Base-by-base conservation (phyloP, 192 early-diverging fungal species). In the Phlyctochytrium bullatum region DNA sequence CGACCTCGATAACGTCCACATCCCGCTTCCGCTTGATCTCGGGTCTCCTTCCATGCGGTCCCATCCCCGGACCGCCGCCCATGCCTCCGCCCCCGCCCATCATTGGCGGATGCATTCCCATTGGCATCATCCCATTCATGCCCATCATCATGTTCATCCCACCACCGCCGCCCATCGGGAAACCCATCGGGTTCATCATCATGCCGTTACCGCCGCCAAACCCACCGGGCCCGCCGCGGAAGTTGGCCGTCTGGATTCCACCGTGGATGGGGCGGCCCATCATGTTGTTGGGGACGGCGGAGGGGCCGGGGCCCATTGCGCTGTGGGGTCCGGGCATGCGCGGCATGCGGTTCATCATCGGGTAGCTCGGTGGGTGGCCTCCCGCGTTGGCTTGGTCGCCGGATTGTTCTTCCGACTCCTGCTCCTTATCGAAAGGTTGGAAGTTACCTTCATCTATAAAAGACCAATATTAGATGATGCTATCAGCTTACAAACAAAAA, bases 91-190 rank as follows among this genome's bases (percentile, higher is more conserved):
- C 40, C 40, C 40, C 40, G 40, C 40, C 40, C 40, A 50, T 50
- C 40, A 10, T n/a, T 10, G 10, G n/a, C n/a, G n/a, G n/a, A n/a
- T n/a, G n/a, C n/a, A n/a, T n/a, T n/a, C n/a, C n/a, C n/a, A n/a
- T n/a, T n/a, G n/a, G n/a, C n/a, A n/a, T 50, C 40, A 50, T 50
- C 40, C 40, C 40, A n/a, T 50, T 50, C 40, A 50, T 50, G 12
- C 40, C 40, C 12, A 14, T 50, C 40, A 50, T 50, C 40, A 10
- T n/a, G n/a, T n/a, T 50, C 40, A 50, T 50, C 40, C 40, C 40
- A n/a, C 12, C n/a, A 10, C 10, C n/a, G 12, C 40, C 40, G 40
- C n/a, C n/a, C 40, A 50, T 50, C 40, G 12, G 12, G 40, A 14
- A 14, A 10, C 10, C n/a, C 40, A 50, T 50, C 12, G 12, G 12